Evolutionary conservation across 805 yeast species (phyloP), one percentile per base, ranked within the genome.

Genomic region (Suhomyces emberorum): DNA sequence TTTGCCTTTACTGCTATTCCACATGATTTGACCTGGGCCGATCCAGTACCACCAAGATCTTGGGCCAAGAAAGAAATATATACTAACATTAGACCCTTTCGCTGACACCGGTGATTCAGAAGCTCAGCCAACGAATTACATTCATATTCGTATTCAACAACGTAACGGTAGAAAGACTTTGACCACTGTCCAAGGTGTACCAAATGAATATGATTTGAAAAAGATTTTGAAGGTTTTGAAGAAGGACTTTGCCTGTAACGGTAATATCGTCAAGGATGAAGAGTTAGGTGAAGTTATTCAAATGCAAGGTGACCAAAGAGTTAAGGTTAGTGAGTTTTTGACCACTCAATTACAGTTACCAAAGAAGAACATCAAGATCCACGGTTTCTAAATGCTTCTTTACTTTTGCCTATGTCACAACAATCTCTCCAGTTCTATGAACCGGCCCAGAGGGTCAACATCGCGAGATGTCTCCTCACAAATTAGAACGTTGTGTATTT

Each of bases 71-170:
- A n/a, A n/a, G n/a, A n/a, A n/a, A n/a, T n/a, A 20, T 7, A 20
- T 26, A 26, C 46, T 44, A 43, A 32, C 43, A 16, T 12, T 30
- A 75, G 96, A 91, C 73, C 98, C 98, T 47, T 91, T 91, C 82
- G 97, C 98, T 82, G 98, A 91, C 70, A 89, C 97, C 72, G 98
- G 97, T 76, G 98, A 91, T 79, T 95, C 93, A 73, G 96, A 91
- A 68, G 84, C 95, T 54, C 91, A 91, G 72, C 85, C 95, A 60
- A 81, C 95, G 42, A 88, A 87, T 75, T 88, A 89, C 73, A 87
- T 91, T 69, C 98, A 89, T 70, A 84, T 91, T 66, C 95, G 98
- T 77, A 91, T 95, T 65, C 98, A 91, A 72, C 98, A 91, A 75
- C 91, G 98, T 77, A 91, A 93, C 74, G 98, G 98, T 63, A 89